A percentile compares a stretch with the other conserved stretches of the same genome.
phyloP scores from a whole-genome alignment of 208 protist species.

The Leishmania gerbilli region DNA sequence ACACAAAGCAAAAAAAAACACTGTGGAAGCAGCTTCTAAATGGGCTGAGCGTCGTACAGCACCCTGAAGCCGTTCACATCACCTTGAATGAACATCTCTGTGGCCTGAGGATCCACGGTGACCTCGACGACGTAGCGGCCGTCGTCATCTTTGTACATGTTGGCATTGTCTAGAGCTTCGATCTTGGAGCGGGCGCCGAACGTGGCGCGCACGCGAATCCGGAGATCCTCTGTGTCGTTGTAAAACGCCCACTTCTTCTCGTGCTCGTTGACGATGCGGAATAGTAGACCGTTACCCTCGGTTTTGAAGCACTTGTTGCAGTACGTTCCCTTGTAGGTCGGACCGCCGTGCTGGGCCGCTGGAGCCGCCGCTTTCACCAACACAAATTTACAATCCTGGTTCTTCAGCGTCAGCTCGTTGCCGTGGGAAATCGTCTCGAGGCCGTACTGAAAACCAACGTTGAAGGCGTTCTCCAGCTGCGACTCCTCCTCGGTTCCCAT shows the following conservation, averaged over 20 bases:
- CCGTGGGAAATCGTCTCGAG: conserved; percentile 37
- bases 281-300: conserved; percentile 68
- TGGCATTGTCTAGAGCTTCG: conserved; percentile 43
- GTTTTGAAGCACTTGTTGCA: conserved; percentile 70
- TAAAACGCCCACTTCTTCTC: conserved; percentile 81
- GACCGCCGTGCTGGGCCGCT: conserved; percentile 35
- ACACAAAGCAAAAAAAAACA: conserved; percentile 14
- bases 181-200: conserved; percentile 66
- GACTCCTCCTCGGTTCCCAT: conserved; percentile 47
- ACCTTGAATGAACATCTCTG: conserved; percentile 76
- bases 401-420: conserved; percentile 51
- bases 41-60: conserved; percentile 54
- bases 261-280: conserved; percentile 76
- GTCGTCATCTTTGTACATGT: conserved; percentile 37
- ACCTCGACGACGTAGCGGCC: conserved; percentile 50
- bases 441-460: conserved; percentile 61
- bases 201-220: conserved; percentile 52
- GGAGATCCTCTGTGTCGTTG: conserved; percentile 72
- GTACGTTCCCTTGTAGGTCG: conserved; percentile 63
- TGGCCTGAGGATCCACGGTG: conserved; percentile 48
- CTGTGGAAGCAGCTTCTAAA: conserved; percentile 21
- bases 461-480: conserved; percentile 53
- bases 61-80: conserved; percentile 74
- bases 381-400: conserved; percentile 47
- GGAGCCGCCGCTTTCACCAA: conserved; percentile 33